phyloP scores from a whole-genome alignment of 495 filamentous ascomycete genomes.

The Daldinia childiae region DNA sequence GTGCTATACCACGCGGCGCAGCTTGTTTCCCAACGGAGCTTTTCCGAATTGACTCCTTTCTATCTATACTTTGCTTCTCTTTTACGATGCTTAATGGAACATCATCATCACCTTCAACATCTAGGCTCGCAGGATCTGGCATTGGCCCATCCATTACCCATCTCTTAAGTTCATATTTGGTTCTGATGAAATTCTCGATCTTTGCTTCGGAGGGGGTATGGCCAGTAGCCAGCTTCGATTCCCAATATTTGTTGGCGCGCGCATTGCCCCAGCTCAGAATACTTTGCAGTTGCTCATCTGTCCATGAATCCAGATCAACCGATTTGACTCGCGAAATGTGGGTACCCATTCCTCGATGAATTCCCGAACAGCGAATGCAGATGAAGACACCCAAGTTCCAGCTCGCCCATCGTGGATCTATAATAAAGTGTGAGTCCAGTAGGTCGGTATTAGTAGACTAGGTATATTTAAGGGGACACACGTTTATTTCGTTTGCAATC shows the following conservation, averaged over 20 bases:
- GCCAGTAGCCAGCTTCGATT: slow-evolving; percentile 87
- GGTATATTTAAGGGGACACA: slow-evolving; percentile 54
- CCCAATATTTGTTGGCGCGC: slow-evolving; percentile 98
- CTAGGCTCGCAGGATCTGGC: slow-evolving; percentile 88
- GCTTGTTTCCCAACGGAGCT: slow-evolving; percentile 50
- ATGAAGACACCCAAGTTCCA: slow-evolving; percentile 97
- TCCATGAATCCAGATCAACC: slow-evolving; percentile 97
- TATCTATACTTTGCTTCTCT: slow-evolving; percentile 64
- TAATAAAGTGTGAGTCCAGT: neutral
- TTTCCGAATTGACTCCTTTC: slow-evolving; percentile 57
- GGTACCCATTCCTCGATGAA: slow-evolving; percentile 98
- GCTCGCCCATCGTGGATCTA: slow-evolving; percentile 97
- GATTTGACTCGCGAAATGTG: slow-evolving; percentile 98
- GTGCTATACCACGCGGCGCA: slow-evolving; percentile 41
- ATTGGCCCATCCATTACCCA: slow-evolving; percentile 98
- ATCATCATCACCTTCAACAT: slow-evolving; percentile 85
- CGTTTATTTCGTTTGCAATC: slow-evolving; percentile 99
- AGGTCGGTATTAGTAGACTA: neutral
- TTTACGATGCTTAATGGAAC: slow-evolving; percentile 68
- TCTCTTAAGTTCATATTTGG: slow-evolving; percentile 96
- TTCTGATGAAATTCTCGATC: slow-evolving; percentile 99
- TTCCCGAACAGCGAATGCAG: slow-evolving; percentile 97
- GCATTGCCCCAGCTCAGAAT: slow-evolving; percentile 94
- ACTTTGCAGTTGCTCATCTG: slow-evolving; percentile 94
- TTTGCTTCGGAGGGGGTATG: slow-evolving; percentile 98